Evolutionary conservation across 805 yeast genomes (phyloP).

Genomic region (Maudiozyma pseudohumilis): DNA sequence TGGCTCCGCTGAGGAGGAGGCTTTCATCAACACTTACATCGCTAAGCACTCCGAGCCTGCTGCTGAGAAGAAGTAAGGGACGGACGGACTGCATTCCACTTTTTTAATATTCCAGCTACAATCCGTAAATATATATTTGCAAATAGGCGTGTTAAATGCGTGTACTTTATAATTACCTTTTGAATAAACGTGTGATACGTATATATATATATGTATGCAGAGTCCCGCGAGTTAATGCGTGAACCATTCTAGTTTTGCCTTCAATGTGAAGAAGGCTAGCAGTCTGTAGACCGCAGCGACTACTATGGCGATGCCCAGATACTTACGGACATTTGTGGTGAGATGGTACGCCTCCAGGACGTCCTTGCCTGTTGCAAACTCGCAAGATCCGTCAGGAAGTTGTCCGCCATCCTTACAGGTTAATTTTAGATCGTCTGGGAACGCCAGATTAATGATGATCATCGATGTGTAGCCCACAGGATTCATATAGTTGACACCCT

Average conservation of each 20-base stretch:
- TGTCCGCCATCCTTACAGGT: slow-evolving; percentile 39
- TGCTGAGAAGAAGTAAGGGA: too few relatives aligned
- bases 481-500: slow-evolving; percentile 64
- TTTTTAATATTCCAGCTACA: too few relatives aligned
- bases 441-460: slow-evolving; percentile 49
- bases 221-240: slow-evolving; percentile 16
- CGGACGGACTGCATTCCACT: too few relatives aligned
- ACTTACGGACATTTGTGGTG: slow-evolving; percentile 29
- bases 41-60: slow-evolving; percentile 30
- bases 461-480: slow-evolving; percentile 69
- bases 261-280: slow-evolving; percentile 17
- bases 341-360: slow-evolving; percentile 47
- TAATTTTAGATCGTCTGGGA: slow-evolving; percentile 40
- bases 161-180: too few relatives aligned
- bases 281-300: slow-evolving; percentile 22
- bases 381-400: slow-evolving; percentile 33
- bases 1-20: slow-evolving; percentile 77
- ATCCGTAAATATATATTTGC: too few relatives aligned
- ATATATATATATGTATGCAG: neutral
- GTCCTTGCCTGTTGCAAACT: slow-evolving; percentile 42
- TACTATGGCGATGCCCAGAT: slow-evolving; percentile 28
- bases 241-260: slow-evolving; percentile 25
- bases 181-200: neutral
- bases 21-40: slow-evolving; percentile 68
- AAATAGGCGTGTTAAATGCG: too few relatives aligned